Percentiles rank a stretch among this genome's conserved stretches.
Evolutionary conservation across 2,329 filamentous ascomycete genomes (phyloP).

Genomic region (Aspergillus texensis): DNA sequence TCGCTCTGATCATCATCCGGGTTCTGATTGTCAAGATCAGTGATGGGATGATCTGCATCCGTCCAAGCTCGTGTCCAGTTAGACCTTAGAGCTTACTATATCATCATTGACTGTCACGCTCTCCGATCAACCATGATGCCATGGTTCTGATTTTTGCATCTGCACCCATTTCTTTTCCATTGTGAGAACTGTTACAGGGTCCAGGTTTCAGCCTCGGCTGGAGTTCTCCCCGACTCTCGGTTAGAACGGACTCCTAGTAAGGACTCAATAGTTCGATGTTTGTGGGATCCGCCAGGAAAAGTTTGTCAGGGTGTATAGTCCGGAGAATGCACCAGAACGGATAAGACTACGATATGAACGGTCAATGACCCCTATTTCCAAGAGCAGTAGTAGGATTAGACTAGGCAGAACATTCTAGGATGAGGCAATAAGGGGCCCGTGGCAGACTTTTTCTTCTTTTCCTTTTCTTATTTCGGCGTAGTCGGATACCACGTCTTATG

Average conservation of each 20-base stretch:
- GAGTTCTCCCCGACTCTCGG: neutral
- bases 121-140: neutral
- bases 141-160: neutral
- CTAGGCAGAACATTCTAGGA: neutral
- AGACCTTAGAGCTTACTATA: neutral
- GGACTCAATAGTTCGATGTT: neutral
- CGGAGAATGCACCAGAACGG: neutral
- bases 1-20: constrained; percentile 8
- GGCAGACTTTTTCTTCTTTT: neutral
- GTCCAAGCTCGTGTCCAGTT: constrained; percentile 1
- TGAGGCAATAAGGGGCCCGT: neutral
- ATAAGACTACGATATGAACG: neutral
- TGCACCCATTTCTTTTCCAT: neutral
- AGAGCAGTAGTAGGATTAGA: neutral
- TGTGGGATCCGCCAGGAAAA: neutral
- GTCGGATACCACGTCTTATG: neutral
- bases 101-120: neutral
- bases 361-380: neutral
- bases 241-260: neutral
- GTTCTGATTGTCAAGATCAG: constrained; percentile 7
- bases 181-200: neutral
- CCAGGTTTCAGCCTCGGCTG: neutral
- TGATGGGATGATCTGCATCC: constrained; percentile 7
- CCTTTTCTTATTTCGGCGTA: neutral
- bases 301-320: neutral